Base-by-base conservation (phyloP, 2,329 filamentous ascomycete species). In the Paecilomyces formosus region DNA sequence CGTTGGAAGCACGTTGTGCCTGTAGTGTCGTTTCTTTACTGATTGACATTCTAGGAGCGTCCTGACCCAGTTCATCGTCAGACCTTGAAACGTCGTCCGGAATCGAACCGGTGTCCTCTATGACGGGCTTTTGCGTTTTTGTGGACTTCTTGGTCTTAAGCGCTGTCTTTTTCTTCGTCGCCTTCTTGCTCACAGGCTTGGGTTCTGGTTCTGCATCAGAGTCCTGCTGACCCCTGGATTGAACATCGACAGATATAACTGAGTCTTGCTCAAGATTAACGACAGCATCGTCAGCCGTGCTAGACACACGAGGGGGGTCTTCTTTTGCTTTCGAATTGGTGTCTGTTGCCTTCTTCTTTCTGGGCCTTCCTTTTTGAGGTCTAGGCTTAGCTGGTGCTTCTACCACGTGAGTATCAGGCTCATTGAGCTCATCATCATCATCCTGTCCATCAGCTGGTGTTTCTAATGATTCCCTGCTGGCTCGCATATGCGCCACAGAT, bases 131-230 rank as follows among this genome's bases (percentile, higher is more conserved):
- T 12, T 39, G 26, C n/a, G 55, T 56, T 52, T 66, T 70, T 35
- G 65, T 65, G 3, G 63, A 59, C 70, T 68, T 78, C 67, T 66
- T 76, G 67, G 56, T 62, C 63, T 66, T 64, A 57, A 62, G 45
- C 30, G 67, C 65, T 15, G 65, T 57, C 31, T 68, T 70, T 57
- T 71, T 70, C 56, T 66, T 71, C 2, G 60, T 60, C 21, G 59
- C 61, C 55, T 68, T 70, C 58, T 68, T 72, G 3, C 57, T 51
- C 26, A 58, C 55, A n/a, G 63, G 58, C 52, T 70, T 66, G 24
- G 56, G 56, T 22, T 52, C 55, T 3, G 58, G 22, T 35, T 69
- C 66, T 24, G 53, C 53, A 57, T 74, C 70, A 3, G 68, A 67
- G 31, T 75, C 70, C 57, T 70, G 62, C 9, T 66, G 68, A 15